Percentiles rank a stretch among this genome's conserved stretches.
These are phyloP conservation scores for Rauvolfia tetraphylla DNA, from an alignment of 257 asterid genomes.

Conservation along the genomic window DNA sequence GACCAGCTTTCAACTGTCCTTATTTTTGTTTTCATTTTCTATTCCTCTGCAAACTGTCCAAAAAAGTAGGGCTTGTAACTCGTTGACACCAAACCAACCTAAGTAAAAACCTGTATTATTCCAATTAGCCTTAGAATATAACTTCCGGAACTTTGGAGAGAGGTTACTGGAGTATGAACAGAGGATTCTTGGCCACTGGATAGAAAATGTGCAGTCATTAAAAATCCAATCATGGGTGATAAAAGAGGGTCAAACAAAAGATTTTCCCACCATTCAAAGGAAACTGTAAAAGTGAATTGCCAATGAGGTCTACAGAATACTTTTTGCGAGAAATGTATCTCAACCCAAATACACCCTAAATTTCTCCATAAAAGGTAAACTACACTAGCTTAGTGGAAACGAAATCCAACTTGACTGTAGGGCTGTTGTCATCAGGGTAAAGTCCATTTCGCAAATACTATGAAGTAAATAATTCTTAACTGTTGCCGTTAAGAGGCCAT, in stretches of 20 bases:
- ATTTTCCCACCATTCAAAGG: not conserved
- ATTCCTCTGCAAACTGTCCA: not conserved
- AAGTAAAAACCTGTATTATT: no score
- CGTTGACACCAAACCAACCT: no score
- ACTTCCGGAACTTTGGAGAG: no score
- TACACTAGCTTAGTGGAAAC: not conserved
- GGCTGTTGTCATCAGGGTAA: not conserved
- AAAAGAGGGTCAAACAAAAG: no score
- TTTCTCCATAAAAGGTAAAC: no score
- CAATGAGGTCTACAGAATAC: no score
- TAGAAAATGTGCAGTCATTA: not conserved
- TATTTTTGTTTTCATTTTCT: no score
- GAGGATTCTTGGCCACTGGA: not conserved
- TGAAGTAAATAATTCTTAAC: not conserved
- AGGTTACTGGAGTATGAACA: no score
- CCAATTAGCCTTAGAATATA: no score
- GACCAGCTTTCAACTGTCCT: not conserved
- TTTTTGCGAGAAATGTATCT: no score
- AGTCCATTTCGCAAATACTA: not conserved
- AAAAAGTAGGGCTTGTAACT: not conserved
- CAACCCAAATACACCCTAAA: no score
- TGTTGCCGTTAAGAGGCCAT: not conserved
- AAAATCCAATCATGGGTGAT: not conserved
- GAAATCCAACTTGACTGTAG: not conserved
- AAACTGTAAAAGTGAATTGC: no score